phyloP scores from a whole-genome alignment of 768 basidiomycete genomes.

The Russula vinacea region DNA sequence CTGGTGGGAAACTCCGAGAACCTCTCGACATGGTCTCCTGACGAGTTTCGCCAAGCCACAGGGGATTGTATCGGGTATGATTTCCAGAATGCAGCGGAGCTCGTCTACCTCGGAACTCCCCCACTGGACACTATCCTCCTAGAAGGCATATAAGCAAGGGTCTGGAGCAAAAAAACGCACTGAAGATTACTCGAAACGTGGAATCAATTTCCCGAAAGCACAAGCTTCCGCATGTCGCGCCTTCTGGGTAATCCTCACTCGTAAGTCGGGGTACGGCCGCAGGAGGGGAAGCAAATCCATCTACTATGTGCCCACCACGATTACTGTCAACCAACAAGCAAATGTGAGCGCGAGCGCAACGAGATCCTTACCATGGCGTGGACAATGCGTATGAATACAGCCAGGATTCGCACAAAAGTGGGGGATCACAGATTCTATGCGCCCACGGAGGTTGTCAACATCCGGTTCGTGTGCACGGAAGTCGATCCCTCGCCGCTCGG shows the following conservation, averaged over 20 bases:
- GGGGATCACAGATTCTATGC: conserved; percentile 30
- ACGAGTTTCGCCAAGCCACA: conserved; percentile 28
- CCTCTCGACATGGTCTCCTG: conserved; percentile 26
- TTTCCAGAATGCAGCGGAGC: conserved; percentile 22
- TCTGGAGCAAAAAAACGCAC: background rate
- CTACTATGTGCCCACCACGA: background rate
- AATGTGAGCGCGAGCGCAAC: conserved; percentile 3
- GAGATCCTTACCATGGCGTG: conserved; percentile 17
- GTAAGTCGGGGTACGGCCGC: conserved; percentile 14
- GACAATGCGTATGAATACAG: conserved; percentile 16
- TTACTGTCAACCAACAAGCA: background rate
- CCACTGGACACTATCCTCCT: conserved; percentile 18
- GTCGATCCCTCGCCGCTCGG: conserved; percentile 21
- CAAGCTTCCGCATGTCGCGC: background rate
- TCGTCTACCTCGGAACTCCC: conserved; percentile 17
- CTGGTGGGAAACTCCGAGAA: background rate
- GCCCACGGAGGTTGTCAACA: conserved; percentile 32
- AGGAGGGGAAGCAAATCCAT: background rate
- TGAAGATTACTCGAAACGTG: background rate
- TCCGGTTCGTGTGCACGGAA: conserved; percentile 25
- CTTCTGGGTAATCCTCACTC: conserved; percentile 12
- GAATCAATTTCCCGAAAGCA: conserved; percentile 17
- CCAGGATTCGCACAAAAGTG: conserved; percentile 32
- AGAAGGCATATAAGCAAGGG: background rate
- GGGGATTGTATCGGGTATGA: conserved; percentile 24